Evolutionary conservation across 768 basidiomycete species (phyloP).

Genomic region (Xerocomellus intermedius): DNA sequence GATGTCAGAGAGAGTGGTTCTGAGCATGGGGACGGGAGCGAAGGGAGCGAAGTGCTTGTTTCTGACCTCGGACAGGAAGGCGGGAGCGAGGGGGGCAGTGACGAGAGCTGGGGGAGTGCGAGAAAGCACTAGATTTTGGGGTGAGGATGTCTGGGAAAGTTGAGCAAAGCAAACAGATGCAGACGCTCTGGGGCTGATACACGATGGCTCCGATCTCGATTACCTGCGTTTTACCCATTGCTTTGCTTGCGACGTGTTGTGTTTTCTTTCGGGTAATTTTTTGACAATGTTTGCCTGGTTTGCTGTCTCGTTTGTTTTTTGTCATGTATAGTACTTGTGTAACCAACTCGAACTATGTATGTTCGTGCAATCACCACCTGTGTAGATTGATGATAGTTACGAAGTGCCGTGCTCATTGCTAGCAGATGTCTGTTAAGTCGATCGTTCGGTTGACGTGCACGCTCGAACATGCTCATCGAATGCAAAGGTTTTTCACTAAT

Average conservation of each 20-base stretch:
- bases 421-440: not conserved
- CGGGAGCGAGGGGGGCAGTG: conserved; percentile 22
- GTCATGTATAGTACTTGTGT: not conserved
- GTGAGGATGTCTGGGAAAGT: not conserved
- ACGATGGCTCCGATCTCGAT: not conserved
- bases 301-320: not conserved
- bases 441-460: not conserved
- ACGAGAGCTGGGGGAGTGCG: conserved; percentile 28
- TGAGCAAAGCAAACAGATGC: not conserved
- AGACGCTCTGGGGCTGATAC: not conserved
- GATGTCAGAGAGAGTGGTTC: not conserved
- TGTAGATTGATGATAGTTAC: not conserved
- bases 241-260: not conserved
- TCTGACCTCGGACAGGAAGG: conserved; percentile 10
- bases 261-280: not conserved
- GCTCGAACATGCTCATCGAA: not conserved
- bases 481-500: not conserved
- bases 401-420: too few relatives aligned
- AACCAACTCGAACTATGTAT: not conserved
- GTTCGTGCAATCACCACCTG: not conserved
- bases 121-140: conserved; percentile 10
- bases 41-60: conserved; percentile 21
- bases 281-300: not conserved
- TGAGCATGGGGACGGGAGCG: conserved; percentile 11
- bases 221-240: not conserved